These are phyloP conservation scores for Plantago elongata DNA, from an alignment of 257 asterid genomes.

Conservation along the genomic window DNA sequence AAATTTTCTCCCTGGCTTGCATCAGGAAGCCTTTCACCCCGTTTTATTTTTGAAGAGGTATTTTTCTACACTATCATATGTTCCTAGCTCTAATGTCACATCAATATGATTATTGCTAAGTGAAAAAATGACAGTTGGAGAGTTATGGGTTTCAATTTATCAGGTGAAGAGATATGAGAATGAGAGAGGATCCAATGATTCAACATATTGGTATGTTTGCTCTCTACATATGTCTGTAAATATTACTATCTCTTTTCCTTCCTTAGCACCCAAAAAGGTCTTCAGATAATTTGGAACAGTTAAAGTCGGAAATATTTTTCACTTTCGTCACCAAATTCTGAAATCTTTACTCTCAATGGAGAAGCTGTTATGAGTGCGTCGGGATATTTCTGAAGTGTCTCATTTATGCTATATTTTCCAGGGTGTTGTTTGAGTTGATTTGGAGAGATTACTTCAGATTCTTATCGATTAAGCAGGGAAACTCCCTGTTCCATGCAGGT, in stretches of 20 bases:
- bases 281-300: too few species aligned
- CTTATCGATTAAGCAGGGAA: conserved; percentile 75
- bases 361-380: not conserved
- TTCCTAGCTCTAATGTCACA: not conserved
- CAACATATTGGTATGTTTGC: conserved; percentile 76
- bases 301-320: too few species aligned
- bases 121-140: conserved; percentile 23
- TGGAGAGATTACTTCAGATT: conserved; percentile 98
- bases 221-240: not conserved
- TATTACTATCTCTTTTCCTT: too few species aligned
- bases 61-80: conserved; percentile 12
- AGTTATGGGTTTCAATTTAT: conserved; percentile 21
- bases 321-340: too few species aligned
- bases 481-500: conserved; percentile 84
- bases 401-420: conserved; percentile 22
- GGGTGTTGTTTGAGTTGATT: conserved; percentile 91
- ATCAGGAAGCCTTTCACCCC: conserved; percentile 87
- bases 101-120: not conserved
- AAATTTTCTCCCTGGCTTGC: conserved; percentile 98
- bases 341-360: too few species aligned
- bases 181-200: conserved; percentile 66
- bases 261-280: too few species aligned
- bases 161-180: conserved; percentile 91
- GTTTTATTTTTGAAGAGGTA: conserved; percentile 84
- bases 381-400: not conserved